Base-by-base conservation (phyloP, 495 filamentous ascomycete genomes). In the Beverwykella pulmonaria region DNA sequence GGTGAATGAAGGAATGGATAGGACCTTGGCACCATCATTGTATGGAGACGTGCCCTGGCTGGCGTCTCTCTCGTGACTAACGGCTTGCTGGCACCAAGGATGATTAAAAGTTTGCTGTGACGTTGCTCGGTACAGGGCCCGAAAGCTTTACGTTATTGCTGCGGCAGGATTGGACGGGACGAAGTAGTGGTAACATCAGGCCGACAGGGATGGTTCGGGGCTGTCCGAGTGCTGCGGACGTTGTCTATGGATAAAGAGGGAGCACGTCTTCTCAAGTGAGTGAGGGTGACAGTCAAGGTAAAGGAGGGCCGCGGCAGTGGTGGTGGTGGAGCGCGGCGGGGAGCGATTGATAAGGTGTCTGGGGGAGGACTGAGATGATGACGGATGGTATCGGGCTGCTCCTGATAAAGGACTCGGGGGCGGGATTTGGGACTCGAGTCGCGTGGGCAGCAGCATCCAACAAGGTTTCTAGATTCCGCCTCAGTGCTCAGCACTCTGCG, bases 21-120 rank as follows among this genome's bases (percentile, higher is more conserved):
- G 50, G 70, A 72, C 59, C 70, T 65, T 59, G 70, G 70, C 58
- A 69, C 66, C 62, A 72, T 69, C 70, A 72, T 72, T 25, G 44
- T 72, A 65, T n/a, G 44, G 12, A 53, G 29, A 58, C 61, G 63
- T 47, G 23, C 53, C 39, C 50, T 57, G 59, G 25, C 44, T 22
- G 49, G 26, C 17, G 30, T 39, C 19, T 41, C 19, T 41, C 55
- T 27, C 39, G 61, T 64, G 61, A 63, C 56, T 52, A 41, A 41
- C 20, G 29, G 23, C 23, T 22, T n/a, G 26, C n/a, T 12, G 39
- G 53, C 17, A 19, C 29, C 29, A 39, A 29, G 56, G 17, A 17
- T 46, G 19, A 19, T 29, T n/a, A 26, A 50, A 52, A 20, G 20
- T n/a, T 50, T 1, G 32, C 48, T 7, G 54, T 66, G 55, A 66